A percentile compares a stretch with the other conserved stretches of the same genome.
Evolutionary conservation across 352 stramenopile species (phyloP).

Genomic region (Pilasporangium apinafurcum): DNA sequence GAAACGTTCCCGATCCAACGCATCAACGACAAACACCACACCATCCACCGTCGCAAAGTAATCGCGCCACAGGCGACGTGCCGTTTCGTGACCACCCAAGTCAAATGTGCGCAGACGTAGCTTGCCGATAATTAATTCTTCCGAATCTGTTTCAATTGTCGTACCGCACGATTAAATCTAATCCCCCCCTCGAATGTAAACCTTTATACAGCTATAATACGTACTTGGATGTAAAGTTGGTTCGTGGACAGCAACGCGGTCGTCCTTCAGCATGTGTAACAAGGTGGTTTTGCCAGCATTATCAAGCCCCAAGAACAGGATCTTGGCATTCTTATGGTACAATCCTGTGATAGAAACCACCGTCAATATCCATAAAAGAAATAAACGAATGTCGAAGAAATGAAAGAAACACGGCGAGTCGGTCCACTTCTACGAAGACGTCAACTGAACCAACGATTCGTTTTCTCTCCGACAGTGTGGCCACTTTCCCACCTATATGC

Average conservation of each 20-base stretch:
- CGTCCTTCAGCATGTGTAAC: conserved; percentile 99
- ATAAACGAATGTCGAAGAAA: too few species aligned
- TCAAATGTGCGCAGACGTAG: conserved; percentile 99
- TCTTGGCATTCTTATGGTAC: conserved; percentile 99
- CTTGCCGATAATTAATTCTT: conserved; percentile 94
- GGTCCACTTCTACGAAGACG: not conserved
- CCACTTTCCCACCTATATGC: not conserved
- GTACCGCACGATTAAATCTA: too few species aligned
- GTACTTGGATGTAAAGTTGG: conserved; percentile 94
- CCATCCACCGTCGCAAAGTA: conserved; percentile 99
- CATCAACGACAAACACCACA: conserved; percentile 99
- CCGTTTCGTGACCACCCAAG: conserved; percentile 98
- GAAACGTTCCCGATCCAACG: conserved; percentile 97
- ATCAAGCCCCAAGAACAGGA: conserved; percentile 99
- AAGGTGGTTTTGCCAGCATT: conserved; percentile 99
- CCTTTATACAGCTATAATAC: too few species aligned
- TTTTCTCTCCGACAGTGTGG: not conserved
- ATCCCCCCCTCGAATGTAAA: too few species aligned
- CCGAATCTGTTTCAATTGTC: conserved; percentile 87
- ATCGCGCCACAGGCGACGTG: conserved; percentile 96
- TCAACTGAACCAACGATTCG: too few species aligned
- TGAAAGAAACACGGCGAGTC: not conserved
- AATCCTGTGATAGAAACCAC: conserved; percentile 94
- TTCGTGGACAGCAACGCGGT: conserved; percentile 94
- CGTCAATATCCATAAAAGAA: too few species aligned